Evolutionary conservation across 1,284 basidiomycete species (phyloP).

Genomic region (Stygiomarasmius scandens): DNA sequence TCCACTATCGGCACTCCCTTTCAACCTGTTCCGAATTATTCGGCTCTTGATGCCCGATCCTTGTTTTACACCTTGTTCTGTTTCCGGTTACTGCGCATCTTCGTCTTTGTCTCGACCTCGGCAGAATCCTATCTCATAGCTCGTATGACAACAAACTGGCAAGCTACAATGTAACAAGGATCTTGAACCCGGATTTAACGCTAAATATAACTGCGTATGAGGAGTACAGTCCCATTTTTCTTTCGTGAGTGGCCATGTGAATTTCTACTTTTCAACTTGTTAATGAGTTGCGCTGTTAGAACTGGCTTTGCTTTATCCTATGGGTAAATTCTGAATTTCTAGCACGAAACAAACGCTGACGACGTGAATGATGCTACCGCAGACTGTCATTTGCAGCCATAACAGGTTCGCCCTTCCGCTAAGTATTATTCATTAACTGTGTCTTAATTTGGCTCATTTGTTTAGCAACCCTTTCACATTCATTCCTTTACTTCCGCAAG

Average conservation of each 20-base stretch:
- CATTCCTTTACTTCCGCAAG: constrained; percentile 77
- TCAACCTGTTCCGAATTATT: too few relatives aligned
- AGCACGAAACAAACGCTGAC: too few relatives aligned
- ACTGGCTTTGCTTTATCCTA: constrained; percentile 73
- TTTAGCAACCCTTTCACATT: constrained; percentile 49
- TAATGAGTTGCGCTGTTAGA: constrained; percentile 20
- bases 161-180: constrained; percentile 67
- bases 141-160: constrained; percentile 68
- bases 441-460: too few relatives aligned
- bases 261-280: not conserved
- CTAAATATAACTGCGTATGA: constrained; percentile 71
- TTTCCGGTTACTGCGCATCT: not conserved
- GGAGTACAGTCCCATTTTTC: constrained; percentile 82
- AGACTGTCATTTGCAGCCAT: constrained; percentile 51
- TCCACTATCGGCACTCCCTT: too few relatives aligned
- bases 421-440: too few relatives aligned
- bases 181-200: constrained; percentile 60
- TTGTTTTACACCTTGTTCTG: too few relatives aligned
- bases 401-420: too few relatives aligned
- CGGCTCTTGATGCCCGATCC: too few relatives aligned
- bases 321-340: constrained; percentile 37
- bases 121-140: constrained; percentile 51
- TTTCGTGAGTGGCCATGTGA: constrained; percentile 49
- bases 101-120: not conserved
- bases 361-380: too few relatives aligned